These are phyloP conservation scores for Amesomyces nigricolor DNA, from an alignment of 2,329 filamentous ascomycete species.

Conservation along the genomic window DNA sequence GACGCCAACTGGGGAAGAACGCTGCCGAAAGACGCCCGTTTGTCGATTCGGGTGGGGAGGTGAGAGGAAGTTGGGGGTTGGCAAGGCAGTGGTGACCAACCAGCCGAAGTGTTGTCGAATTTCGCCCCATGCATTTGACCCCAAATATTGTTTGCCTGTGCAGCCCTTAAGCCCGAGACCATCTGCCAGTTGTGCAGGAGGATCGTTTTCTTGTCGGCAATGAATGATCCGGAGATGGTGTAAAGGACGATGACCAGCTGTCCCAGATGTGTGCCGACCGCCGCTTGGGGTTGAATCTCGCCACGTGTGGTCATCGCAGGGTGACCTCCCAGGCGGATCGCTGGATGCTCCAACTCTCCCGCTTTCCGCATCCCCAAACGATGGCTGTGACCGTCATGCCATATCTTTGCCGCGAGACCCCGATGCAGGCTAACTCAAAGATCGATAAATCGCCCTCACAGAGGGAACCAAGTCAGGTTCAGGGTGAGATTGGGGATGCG, in stretches of 20 bases:
- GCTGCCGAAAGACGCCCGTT: not conserved
- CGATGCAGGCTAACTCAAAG: conserved; percentile 1
- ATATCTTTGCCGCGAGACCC: not conserved
- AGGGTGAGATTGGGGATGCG: not conserved
- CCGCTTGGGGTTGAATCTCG: no score
- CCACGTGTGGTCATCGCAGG: no score
- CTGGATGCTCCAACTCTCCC: not conserved
- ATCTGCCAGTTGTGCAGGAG: not conserved
- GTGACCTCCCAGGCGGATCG: no score
- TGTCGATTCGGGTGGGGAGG: no score
- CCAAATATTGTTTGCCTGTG: not conserved
- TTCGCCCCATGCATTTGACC: not conserved
- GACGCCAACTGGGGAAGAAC: not conserved
- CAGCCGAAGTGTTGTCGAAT: not conserved
- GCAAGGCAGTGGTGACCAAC: not conserved
- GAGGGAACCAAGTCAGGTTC: not conserved
- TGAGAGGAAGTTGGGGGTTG: no score
- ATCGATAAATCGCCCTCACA: no score
- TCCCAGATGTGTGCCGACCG: not conserved
- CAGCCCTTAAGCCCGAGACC: not conserved
- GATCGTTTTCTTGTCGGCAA: not conserved
- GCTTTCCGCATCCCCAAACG: not conserved
- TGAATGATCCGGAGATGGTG: not conserved
- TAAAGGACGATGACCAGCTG: not conserved
- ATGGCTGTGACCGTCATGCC: not conserved